Evolutionary conservation across 2,329 filamentous ascomycete species (phyloP).

Genomic region (Periconia sp.): DNA sequence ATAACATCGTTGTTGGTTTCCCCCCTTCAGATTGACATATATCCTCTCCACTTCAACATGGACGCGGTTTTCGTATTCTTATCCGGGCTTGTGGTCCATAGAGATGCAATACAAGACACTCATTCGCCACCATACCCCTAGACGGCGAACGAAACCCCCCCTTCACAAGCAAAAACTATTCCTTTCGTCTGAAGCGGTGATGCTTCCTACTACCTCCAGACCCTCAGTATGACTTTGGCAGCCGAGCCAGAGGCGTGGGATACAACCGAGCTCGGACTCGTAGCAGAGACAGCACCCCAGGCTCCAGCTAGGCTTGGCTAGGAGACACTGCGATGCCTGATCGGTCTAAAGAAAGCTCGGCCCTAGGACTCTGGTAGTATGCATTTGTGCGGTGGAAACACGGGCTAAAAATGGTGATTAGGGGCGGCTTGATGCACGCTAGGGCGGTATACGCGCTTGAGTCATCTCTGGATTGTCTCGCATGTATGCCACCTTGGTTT

Average conservation of each 20-base stretch:
- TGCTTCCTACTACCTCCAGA: constrained; percentile 19
- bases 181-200: constrained; percentile 28
- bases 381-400: constrained; percentile 27
- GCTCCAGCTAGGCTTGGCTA: constrained; percentile 30
- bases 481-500: constrained; percentile 23
- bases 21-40: constrained; percentile 16
- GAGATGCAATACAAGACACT: constrained; percentile 33
- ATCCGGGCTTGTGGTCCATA: constrained; percentile 33
- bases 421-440: constrained; percentile 45
- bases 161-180: constrained; percentile 18
- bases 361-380: constrained; percentile 46
- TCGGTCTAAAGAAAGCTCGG: constrained; percentile 45
- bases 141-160: constrained; percentile 17
- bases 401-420: constrained; percentile 6
- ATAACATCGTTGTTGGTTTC: constrained; percentile 13
- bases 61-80: too few relatives aligned
- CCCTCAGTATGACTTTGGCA: constrained; percentile 31
- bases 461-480: constrained; percentile 26
- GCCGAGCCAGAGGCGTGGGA: constrained; percentile 46
- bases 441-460: constrained; percentile 23
- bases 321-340: constrained; percentile 21
- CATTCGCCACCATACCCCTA: constrained; percentile 15
- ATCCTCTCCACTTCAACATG: constrained; percentile 7
- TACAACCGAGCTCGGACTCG: constrained; percentile 43
- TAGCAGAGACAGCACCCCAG: constrained; percentile 39